Evolutionary conservation across 1,139 yeast species (phyloP).

Genomic region (Candida pseudoviswanathii): DNA sequence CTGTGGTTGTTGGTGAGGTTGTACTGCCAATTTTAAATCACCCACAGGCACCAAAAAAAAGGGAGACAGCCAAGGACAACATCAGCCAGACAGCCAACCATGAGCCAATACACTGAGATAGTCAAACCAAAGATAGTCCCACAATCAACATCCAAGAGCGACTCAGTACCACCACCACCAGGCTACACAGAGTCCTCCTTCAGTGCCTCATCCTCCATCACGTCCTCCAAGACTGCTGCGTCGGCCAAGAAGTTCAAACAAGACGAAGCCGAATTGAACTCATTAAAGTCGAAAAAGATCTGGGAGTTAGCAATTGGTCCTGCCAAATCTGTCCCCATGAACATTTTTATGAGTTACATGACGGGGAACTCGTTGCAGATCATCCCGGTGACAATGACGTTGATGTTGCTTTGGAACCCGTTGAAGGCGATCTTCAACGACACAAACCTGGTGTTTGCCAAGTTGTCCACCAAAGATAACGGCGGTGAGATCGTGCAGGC

Average conservation of each 20-base stretch:
- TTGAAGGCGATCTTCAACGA: slow-evolving; percentile 65
- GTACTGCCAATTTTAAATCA: too few species aligned
- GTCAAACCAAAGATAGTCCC: slow-evolving; percentile 17
- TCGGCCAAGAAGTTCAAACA: slow-evolving; percentile 10
- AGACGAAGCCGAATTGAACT: slow-evolving; percentile 26
- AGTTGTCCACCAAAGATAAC: slow-evolving; percentile 38
- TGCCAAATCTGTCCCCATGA: slow-evolving; percentile 87
- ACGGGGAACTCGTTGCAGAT: slow-evolving; percentile 89
- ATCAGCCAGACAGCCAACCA: background rate
- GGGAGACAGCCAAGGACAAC: too few species aligned
- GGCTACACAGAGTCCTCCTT: slow-evolving; percentile 19
- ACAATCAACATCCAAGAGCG: slow-evolving; percentile 13
- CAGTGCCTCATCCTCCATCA: background rate
- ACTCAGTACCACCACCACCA: slow-evolving; percentile 19
- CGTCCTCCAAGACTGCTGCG: background rate
- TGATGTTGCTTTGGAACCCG: slow-evolving; percentile 81
- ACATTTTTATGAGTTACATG: slow-evolving; percentile 87
- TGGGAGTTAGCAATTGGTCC: slow-evolving; percentile 90
- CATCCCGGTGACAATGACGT: slow-evolving; percentile 88
- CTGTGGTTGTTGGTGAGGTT: too few species aligned
- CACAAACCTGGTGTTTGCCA: slow-evolving; percentile 48
- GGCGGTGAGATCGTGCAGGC: slow-evolving; percentile 43
- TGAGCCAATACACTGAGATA: slow-evolving; percentile 19
- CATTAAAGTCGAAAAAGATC: slow-evolving; percentile 62
- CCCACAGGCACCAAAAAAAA: too few species aligned